Evolutionary conservation across 805 yeast species (phyloP).

Genomic region (Martiniozyma abietophila): DNA sequence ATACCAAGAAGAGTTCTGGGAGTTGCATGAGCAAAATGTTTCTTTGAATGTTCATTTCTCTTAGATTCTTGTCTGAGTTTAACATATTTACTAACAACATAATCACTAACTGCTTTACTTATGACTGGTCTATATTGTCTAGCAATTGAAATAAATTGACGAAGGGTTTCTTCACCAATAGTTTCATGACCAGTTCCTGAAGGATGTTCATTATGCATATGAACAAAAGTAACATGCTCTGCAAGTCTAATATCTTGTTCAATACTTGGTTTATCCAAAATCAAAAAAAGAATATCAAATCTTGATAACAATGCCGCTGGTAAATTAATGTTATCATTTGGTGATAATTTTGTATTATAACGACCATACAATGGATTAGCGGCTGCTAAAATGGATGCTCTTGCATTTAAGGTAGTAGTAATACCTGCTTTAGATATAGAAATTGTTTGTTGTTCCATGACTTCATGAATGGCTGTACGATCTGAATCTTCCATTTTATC

Average conservation of each 20-base stretch:
- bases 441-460: constrained; percentile 98
- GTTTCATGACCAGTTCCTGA: constrained; percentile 65
- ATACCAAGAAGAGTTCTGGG: constrained; percentile 92
- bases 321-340: constrained; percentile 88
- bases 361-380: constrained; percentile 98
- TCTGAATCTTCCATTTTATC: constrained; percentile 98
- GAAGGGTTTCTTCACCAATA: constrained; percentile 65
- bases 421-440: constrained; percentile 97
- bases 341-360: constrained; percentile 82
- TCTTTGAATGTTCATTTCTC: constrained; percentile 61
- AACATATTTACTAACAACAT: constrained; percentile 78
- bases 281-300: constrained; percentile 81
- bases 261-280: constrained; percentile 74
- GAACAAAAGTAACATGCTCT: constrained; percentile 90
- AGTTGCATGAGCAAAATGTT: constrained; percentile 84
- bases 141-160: constrained; percentile 84
- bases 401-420: constrained; percentile 89
- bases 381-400: constrained; percentile 93
- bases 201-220: constrained; percentile 87
- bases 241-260: constrained; percentile 83
- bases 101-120: constrained; percentile 74
- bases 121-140: constrained; percentile 79
- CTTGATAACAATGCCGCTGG: constrained; percentile 96
- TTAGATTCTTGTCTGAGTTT: constrained; percentile 89
- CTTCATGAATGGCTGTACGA: constrained; percentile 97